Percentiles rank a stretch among this genome's conserved stretches.
phyloP scores from a whole-genome alignment of 2,329 filamentous ascomycete genomes.

The Grosmannia serpens region DNA sequence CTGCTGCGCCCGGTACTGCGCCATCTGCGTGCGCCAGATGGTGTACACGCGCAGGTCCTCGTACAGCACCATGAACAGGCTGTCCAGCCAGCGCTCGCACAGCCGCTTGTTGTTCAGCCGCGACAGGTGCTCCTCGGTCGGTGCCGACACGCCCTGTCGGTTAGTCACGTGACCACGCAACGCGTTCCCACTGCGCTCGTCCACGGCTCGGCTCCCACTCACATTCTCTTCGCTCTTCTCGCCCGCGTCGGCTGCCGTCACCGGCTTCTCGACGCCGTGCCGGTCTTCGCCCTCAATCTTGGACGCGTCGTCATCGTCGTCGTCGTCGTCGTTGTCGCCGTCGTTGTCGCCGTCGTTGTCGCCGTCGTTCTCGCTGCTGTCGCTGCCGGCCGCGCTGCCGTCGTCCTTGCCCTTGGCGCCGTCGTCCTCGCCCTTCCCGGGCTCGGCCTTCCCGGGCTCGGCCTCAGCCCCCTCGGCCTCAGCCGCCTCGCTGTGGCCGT shows the following conservation, averaged over 20 bases:
- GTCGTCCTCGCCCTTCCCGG: too few relatives aligned
- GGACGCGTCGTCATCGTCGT: conserved; percentile 12
- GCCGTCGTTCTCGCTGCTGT: neutral
- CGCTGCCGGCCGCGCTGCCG: too few relatives aligned
- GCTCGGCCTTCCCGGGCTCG: too few relatives aligned
- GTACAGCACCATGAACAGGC: conserved; percentile 97
- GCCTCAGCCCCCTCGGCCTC: conserved; percentile 20
- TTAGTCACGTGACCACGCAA: neutral
- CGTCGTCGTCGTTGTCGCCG: conserved; percentile 22
- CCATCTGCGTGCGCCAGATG: conserved; percentile 97
- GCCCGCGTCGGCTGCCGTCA: conserved; percentile 53
- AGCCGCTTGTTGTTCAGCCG: conserved; percentile 95
- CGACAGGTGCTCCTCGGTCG: conserved; percentile 60
- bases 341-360: conserved; percentile 25
- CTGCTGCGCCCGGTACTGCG: conserved; percentile 84
- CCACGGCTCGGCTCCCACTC: too few relatives aligned
- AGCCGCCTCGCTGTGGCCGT: conserved; percentile 32
- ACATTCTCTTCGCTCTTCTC: conserved; percentile 69
- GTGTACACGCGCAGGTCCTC: conserved; percentile 97
- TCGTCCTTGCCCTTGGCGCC: too few relatives aligned
- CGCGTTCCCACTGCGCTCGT: neutral
- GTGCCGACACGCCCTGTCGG: conserved; percentile 12
- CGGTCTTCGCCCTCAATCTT: neutral
- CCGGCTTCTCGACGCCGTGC: conserved; percentile 56
- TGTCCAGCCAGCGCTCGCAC: conserved; percentile 96